phyloP scores from a whole-genome alignment of 2,329 filamentous ascomycete species.

The Cytospora mali region DNA sequence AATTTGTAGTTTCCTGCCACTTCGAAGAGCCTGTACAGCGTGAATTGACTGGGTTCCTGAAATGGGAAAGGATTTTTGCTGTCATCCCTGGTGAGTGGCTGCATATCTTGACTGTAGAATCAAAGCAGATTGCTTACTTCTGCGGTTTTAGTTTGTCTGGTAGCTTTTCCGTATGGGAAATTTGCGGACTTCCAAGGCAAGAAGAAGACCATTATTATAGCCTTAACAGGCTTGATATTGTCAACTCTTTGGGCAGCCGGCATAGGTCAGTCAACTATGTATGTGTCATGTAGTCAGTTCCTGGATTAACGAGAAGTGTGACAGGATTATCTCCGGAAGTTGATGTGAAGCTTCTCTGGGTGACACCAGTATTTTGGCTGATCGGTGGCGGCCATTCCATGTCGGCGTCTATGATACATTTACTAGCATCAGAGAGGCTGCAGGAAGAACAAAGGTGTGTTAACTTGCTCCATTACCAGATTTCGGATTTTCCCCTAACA shows the following conservation, averaged over 20 bases:
- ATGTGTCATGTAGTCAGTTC: background rate
- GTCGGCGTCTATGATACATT: slow-evolving; percentile 1
- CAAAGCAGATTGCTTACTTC: background rate
- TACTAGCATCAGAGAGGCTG: slow-evolving; percentile 3
- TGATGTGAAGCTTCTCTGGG: background rate
- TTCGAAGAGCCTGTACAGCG: background rate
- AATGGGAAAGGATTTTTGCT: background rate
- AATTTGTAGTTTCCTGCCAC: background rate
- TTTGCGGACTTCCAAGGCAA: background rate
- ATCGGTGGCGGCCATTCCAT: background rate
- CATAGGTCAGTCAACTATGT: background rate
- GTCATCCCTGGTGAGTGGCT: background rate
- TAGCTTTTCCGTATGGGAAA: background rate
- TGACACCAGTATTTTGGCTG: slow-evolving; percentile 1
- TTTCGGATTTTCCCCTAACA: accelerated
- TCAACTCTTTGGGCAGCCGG: background rate
- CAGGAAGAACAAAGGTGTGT: slow-evolving; percentile 4
- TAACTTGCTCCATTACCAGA: no score
- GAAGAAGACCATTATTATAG: background rate
- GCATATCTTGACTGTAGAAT: no score
- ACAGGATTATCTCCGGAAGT: background rate
- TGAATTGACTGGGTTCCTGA: background rate
- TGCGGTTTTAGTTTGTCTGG: background rate
- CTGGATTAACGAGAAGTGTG: background rate
- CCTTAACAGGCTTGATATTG: background rate